Conservation (phyloP, 495 filamentous ascomycete genomes). For the Echria macrotheca region DNA sequence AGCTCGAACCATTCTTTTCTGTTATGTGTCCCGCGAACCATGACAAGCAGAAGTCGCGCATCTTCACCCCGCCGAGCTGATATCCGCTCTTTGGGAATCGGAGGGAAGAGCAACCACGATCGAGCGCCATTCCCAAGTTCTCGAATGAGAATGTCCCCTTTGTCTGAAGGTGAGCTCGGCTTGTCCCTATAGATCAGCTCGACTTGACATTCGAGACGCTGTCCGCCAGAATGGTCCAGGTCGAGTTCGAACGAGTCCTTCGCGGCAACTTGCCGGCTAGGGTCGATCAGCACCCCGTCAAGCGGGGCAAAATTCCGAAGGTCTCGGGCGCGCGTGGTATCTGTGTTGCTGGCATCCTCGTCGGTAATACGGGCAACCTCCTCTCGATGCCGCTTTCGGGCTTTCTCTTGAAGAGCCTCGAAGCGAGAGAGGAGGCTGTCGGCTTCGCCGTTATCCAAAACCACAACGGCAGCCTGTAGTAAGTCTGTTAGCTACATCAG, state of each 20-base stretch:
- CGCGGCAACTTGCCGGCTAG: slow-evolving; percentile 68
- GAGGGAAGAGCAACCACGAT: slow-evolving; percentile 86
- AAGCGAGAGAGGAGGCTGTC: slow-evolving; percentile 38
- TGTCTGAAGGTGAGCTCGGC: slow-evolving; percentile 42
- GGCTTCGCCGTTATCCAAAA: slow-evolving; percentile 25
- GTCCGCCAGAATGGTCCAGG: slow-evolving; percentile 81
- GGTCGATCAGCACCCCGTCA: slow-evolving; percentile 65
- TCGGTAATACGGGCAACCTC: slow-evolving; percentile 86
- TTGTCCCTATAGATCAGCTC: slow-evolving; percentile 85
- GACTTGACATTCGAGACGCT: slow-evolving; percentile 80
- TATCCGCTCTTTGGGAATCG: slow-evolving; percentile 59
- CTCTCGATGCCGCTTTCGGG: slow-evolving; percentile 73
- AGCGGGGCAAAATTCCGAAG: slow-evolving; percentile 66
- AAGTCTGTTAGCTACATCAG: not conserved
- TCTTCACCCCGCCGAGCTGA: slow-evolving; percentile 76
- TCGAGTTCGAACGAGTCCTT: slow-evolving; percentile 86
- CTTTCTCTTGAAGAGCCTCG: slow-evolving; percentile 68
- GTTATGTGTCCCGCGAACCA: slow-evolving; percentile 66
- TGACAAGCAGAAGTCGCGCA: slow-evolving; percentile 67
- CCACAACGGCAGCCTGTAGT: slow-evolving; percentile 40
- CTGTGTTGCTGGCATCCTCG: slow-evolving; percentile 78
- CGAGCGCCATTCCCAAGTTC: slow-evolving; percentile 69
- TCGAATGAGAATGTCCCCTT: slow-evolving; percentile 82
- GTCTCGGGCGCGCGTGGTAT: slow-evolving; percentile 72
- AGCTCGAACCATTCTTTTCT: slow-evolving; percentile 76